Evolutionary conservation across 768 basidiomycete genomes (phyloP).

Genomic region (Russula brevipes): DNA sequence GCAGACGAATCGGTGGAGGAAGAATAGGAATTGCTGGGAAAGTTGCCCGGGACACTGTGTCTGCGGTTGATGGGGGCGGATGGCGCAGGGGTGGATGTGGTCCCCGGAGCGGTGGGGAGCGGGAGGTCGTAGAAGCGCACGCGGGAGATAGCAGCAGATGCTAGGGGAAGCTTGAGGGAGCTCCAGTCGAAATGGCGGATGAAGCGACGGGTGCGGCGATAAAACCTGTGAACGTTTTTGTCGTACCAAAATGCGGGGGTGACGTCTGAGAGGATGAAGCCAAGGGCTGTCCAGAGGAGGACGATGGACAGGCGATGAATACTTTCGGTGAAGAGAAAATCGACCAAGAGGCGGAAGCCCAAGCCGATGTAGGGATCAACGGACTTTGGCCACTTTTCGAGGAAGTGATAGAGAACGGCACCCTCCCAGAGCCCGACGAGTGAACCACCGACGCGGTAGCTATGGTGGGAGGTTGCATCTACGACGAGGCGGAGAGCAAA

Average conservation of each 20-base stretch:
- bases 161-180: constrained; percentile 25
- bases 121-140: constrained; percentile 23
- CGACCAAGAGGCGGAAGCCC: constrained; percentile 64
- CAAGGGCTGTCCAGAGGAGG: constrained; percentile 48
- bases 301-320: constrained; percentile 43
- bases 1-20: constrained; percentile 14
- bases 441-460: constrained; percentile 51
- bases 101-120: not conserved
- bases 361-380: constrained; percentile 66
- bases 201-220: constrained; percentile 27
- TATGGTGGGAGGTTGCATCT: constrained; percentile 45
- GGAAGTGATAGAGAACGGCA: constrained; percentile 64
- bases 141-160: constrained; percentile 26
- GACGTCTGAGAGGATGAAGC: constrained; percentile 50
- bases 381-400: constrained; percentile 59
- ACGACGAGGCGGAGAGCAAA: constrained; percentile 61
- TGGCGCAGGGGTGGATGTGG: not conserved
- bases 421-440: constrained; percentile 79
- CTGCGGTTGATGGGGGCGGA: constrained; percentile 3
- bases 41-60: constrained; percentile 19
- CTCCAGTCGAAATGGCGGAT: constrained; percentile 22
- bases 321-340: constrained; percentile 61
- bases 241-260: constrained; percentile 45
- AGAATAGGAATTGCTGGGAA: constrained; percentile 15
- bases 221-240: constrained; percentile 31